Base-by-base conservation (phyloP, 257 asterid genomes). In the Handroanthus guayacan region DNA sequence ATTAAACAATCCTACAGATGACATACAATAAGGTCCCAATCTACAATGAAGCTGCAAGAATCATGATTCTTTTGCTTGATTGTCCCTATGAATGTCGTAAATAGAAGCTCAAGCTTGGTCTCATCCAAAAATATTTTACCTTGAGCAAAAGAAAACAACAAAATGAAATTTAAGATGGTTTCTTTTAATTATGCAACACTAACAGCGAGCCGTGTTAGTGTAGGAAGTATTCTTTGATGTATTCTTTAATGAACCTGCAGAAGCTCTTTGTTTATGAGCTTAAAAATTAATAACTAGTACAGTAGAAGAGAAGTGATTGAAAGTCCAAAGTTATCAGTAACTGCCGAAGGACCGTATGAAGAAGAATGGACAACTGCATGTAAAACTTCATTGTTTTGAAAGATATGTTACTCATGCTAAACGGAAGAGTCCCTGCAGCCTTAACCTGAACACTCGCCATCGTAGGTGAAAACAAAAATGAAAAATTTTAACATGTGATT, bases 311-410 rank as follows among this genome's bases (percentile, higher is more conserved):
- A 18, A 60, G 39, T 60, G 41, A 9, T 11, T 9, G 43, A 6
- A 8, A 60, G 34, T 43, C 9, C 34, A 25, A 31, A 9, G 8
- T 10, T 5, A 10, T 60, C 17, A 11, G 25, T 3, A 60, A 25
- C 34, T 34, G 37, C 13, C 41, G 54, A 20, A 51, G 48, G 48
- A 41, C 74, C 31, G 7, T 6, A 50, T 34, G 62, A 13, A 69
- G 62, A 51, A 50, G 48, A 62, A 51, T 12, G 5, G 39, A 51
- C 36, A 12, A 25, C 10, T 67, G 14, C 43, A 60, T 11, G 36
- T 69, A 69, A 51, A 69, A 31, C 34, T 50, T 31, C 48, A 51
- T 10, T 18, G 12, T 68, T 48, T 69, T 58, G 7, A 58, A 69
- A 51, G 16, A 50, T 50, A 69, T 52, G 5, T 16, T 20, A 52